Base-by-base conservation (phyloP, 768 basidiomycete genomes). In the Mycena sanguinolenta region DNA sequence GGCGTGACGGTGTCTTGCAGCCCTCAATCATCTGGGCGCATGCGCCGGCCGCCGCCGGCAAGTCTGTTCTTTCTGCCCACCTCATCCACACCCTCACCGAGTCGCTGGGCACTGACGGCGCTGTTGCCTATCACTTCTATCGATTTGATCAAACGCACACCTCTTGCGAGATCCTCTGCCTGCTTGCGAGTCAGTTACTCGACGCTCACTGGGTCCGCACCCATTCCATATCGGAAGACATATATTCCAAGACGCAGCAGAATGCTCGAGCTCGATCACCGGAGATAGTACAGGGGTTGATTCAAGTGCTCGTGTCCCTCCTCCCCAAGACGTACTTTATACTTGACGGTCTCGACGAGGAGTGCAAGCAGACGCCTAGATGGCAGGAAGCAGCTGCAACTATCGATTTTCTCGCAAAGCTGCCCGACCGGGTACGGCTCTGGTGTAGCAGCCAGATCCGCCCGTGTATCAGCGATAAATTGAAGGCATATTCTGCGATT, bases 321-420 rank as follows among this genome's bases (percentile, higher is more conserved):
- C 67, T 71, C 32, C 63, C 63, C 8, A 54, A 42, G 12, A 63
- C 73, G 0, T 77, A 72, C 44, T 77, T 79, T 65, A 59, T 79
- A 39, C 21, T 79, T 10, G 79, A 79, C 32, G 79, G 78, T 28
- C 73, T 79, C 28, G 79, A 79, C 62, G 77, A 79, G 58, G 78
- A 75, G 23, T 63, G 63, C 3, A 46, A 27, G n/a, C n/a, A 28
- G 53, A n/a, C 28, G 25, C 16, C 66, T 34, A 34, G 72, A 23
- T 77, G 75, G 74, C 39, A 38, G 13, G 78, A 76, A 36, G 71
- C 72, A 1, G 46, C 32, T 9, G 32, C 66, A 1, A 62, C 70
- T 8, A 65, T 78, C 14, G 52, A 64, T 8, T 74, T 77, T 52
- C 54, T 79, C 8, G 59, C 65, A 34, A 39, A 67, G 13, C 62